Percentiles rank a stretch among this genome's conserved stretches.
phyloP scores from a whole-genome alignment of 192 early-diverging fungal species.

The Coemansia sp. region DNA sequence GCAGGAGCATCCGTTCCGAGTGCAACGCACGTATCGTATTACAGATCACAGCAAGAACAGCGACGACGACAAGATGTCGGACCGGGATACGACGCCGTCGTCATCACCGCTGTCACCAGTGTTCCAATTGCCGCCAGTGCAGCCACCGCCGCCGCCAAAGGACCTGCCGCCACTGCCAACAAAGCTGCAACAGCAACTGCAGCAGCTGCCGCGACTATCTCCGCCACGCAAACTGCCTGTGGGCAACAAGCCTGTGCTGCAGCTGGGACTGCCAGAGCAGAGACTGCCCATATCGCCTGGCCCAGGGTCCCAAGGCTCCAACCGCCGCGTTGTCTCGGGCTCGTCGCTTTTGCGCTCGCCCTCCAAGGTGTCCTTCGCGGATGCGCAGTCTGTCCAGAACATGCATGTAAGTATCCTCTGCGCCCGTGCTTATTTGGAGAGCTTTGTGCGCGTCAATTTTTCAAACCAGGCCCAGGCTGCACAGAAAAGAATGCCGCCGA shows the following conservation, averaged over 20 bases:
- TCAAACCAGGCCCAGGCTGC: background rate
- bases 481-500: background rate
- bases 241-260: constrained; percentile 28
- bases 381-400: constrained; percentile 42
- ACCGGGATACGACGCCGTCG: constrained; percentile 27
- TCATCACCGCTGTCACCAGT: constrained; percentile 37
- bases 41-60: constrained; percentile 35
- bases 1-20: constrained; percentile 32
- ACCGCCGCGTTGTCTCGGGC: constrained; percentile 51
- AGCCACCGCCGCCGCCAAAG: constrained; percentile 39
- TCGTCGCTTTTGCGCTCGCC: constrained; percentile 52
- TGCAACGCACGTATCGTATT: constrained; percentile 48
- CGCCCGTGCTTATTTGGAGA: too few species aligned
- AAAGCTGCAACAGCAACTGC: constrained; percentile 42
- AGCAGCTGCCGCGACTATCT: constrained; percentile 48
- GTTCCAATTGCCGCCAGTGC: constrained; percentile 38
- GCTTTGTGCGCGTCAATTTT: background rate
- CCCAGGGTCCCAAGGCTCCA: constrained; percentile 31
- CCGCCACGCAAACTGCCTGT: constrained; percentile 50
- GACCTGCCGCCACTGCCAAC: constrained; percentile 47
- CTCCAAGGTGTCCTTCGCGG: constrained; percentile 44
- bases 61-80: constrained; percentile 21
- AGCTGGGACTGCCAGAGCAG: constrained; percentile 40
- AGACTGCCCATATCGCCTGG: constrained; percentile 34
- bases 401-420: constrained; percentile 50